phyloP scores from a whole-genome alignment of 257 asterid genomes.

The Solanum rostratum region DNA sequence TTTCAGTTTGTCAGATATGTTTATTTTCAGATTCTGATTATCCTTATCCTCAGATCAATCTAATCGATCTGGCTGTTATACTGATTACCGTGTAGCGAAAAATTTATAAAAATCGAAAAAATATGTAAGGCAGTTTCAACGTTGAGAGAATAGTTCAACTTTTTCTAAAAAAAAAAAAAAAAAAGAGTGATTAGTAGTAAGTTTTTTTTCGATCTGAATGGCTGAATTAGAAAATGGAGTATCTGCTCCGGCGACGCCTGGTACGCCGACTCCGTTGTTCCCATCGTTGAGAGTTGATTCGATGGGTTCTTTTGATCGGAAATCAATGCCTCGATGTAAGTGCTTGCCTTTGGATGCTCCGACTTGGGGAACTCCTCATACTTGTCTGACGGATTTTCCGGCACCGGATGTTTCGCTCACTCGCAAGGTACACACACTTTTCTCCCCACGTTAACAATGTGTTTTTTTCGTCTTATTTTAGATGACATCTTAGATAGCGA shows the following conservation, averaged over 20 bases:
- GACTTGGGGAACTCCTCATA: conserved; percentile 69
- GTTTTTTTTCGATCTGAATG: conserved; percentile 12
- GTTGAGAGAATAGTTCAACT: background rate
- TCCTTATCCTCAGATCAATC: background rate
- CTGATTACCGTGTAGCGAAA: conserved; percentile 31
- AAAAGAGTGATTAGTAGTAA: background rate
- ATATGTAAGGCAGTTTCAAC: conserved; percentile 11
- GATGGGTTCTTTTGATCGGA: conserved; percentile 48
- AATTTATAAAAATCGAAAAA: conserved; percentile 25
- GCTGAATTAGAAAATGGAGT: conserved; percentile 42
- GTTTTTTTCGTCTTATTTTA: no score
- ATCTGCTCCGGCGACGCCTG: conserved; percentile 86
- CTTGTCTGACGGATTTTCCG: conserved; percentile 57
- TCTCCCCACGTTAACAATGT: no score
- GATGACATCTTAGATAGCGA: accelerated
- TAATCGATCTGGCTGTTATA: conserved; percentile 25
- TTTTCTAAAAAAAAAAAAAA: background rate
- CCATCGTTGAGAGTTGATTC: conserved; percentile 57
- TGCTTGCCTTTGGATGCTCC: conserved; percentile 69
- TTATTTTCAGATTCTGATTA: background rate
- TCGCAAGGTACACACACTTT: conserved; percentile 52
- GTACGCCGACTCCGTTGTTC: conserved; percentile 71
- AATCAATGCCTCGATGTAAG: conserved; percentile 92
- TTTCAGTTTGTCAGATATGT: background rate
- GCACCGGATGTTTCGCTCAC: conserved; percentile 70